A percentile compares a stretch with the other conserved stretches of the same genome.
These are phyloP conservation scores for Lactarius psammicola DNA, from an alignment of 768 basidiomycete species.

Conservation along the genomic window DNA sequence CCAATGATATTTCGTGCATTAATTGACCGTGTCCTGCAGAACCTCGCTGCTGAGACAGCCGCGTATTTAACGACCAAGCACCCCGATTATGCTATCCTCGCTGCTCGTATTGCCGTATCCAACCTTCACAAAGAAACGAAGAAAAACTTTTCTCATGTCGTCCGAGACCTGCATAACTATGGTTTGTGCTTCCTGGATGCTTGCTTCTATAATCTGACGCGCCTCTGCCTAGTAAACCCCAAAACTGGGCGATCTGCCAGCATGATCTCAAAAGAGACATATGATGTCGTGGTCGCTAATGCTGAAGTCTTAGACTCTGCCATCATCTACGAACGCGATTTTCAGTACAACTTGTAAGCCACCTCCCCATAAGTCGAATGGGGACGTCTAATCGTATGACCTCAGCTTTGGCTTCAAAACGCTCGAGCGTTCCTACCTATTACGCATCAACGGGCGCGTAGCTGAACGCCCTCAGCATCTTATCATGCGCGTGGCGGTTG, in stretches of 20 bases:
- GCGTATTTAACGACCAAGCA: conserved; percentile 97
- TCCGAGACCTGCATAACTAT: conserved; percentile 88
- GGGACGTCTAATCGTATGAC: conserved; percentile 5
- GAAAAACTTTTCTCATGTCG: conserved; percentile 91
- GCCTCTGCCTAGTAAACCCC: conserved; percentile 68
- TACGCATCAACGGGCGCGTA: conserved; percentile 90
- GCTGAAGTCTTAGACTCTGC: conserved; percentile 85
- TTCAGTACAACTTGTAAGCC: conserved; percentile 90
- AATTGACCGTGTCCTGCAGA: conserved; percentile 46
- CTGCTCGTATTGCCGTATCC: conserved; percentile 97
- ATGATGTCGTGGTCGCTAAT: conserved; percentile 77
- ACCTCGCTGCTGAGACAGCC: conserved; percentile 95
- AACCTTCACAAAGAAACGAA: conserved; percentile 99
- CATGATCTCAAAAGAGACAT: conserved; percentile 90
- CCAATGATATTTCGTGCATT: not conserved
- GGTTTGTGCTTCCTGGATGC: conserved; percentile 43
- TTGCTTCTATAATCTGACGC: not conserved
- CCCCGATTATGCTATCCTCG: conserved; percentile 97
- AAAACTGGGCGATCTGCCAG: conserved; percentile 85
- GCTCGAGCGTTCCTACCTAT: conserved; percentile 94
- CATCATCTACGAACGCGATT: conserved; percentile 97
- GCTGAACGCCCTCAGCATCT: conserved; percentile 98
- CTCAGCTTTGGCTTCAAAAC: conserved; percentile 98
- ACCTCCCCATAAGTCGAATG: not conserved
- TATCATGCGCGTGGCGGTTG: conserved; percentile 99